Evolutionary conservation across 73 alveolate species (phyloP).

Genomic region (Paramecium sexaurelia): DNA sequence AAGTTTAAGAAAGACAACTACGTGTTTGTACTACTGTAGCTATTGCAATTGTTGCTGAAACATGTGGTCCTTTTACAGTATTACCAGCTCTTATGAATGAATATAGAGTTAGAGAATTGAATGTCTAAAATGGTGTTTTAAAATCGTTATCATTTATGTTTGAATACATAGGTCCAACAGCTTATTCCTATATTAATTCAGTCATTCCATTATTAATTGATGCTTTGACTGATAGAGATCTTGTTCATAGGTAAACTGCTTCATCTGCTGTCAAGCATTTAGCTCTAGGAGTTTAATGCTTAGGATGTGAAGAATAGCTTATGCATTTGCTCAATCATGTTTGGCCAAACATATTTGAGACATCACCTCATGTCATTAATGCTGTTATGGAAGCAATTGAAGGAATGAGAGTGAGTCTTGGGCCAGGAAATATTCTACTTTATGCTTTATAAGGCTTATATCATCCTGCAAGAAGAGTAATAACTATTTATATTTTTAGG

Average conservation of each 20-base stretch:
- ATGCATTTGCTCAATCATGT: constrained; percentile 97
- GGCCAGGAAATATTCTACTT: constrained; percentile 94
- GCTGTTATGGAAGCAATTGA: constrained; percentile 99
- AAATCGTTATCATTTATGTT: constrained; percentile 98
- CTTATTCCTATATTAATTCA: constrained; percentile 98
- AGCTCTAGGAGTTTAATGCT: constrained; percentile 95
- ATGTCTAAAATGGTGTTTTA: constrained; percentile 99
- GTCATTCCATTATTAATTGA: constrained; percentile 98
- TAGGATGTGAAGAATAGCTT: constrained; percentile 98
- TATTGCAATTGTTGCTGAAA: constrained; percentile 99
- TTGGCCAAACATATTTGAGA: constrained; percentile 99
- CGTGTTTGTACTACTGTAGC: constrained; percentile 99
- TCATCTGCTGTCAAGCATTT: constrained; percentile 99
- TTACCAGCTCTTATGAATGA: constrained; percentile 99
- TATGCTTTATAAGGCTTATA: constrained; percentile 95
- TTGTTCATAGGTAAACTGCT: constrained; percentile 99
- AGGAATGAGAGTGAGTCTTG: constrained; percentile 98
- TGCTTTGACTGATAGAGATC: constrained; percentile 99
- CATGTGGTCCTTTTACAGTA: constrained; percentile 99
- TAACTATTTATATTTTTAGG: background rate
- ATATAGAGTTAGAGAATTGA: constrained; percentile 99
- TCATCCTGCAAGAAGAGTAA: constrained; percentile 99
- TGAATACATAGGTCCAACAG: constrained; percentile 99
- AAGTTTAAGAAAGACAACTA: constrained; percentile 99
- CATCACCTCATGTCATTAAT: constrained; percentile 99